Evolutionary conservation across 352 stramenopile genomes (phyloP), one percentile per base, ranked within the genome.

Genomic region (Thraustochytrium striatum): DNA sequence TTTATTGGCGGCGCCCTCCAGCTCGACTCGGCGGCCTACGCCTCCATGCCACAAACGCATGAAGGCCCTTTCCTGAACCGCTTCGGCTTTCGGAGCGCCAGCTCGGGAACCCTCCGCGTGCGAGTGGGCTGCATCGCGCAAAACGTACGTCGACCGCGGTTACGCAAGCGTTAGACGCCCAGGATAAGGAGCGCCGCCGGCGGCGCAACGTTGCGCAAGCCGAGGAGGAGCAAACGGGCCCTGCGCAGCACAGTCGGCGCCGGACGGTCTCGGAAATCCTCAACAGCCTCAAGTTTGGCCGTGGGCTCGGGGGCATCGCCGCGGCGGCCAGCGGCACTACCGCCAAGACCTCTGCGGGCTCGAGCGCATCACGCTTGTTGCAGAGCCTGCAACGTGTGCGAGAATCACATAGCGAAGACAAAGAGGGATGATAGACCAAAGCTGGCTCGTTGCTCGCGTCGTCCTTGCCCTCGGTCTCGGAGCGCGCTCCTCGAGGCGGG

Each of bases 1-100:
- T 75, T 75, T 25, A 43, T 75, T 7, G 65, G 65, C 16, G 65
- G 65, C 21, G 65, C 65, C 21, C 50, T 75, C 0, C 65, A 75
- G 30, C 65, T 75, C 3, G 65, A 75, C 52, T 72, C 65, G n/a
- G 43, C 65, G 3, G 11, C 52, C 41, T 75, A 75, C 52, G 25
- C 65, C 7, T 28, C 41, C 19, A 21, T 75, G 41, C 65, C 65
- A 19, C 52, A 58, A 32, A 43, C 65, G 43, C 65, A 75, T 9
- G 41, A 75, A 21, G 65, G 65, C 19, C 65, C 65, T 11, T 75
- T 75, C 61, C 52, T 75, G 1, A 75, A 75, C 36, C 65, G 65
- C n/a, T 75, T 61, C 39, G 65, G 65, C 32, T 75, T 75, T 35
- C 32, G 41, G 8, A 75, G 30, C 32, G 9, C 19, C 41, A 44